Conservation (phyloP, 352 stramenopile species). For the Phytophthora pluvialis region DNA sequence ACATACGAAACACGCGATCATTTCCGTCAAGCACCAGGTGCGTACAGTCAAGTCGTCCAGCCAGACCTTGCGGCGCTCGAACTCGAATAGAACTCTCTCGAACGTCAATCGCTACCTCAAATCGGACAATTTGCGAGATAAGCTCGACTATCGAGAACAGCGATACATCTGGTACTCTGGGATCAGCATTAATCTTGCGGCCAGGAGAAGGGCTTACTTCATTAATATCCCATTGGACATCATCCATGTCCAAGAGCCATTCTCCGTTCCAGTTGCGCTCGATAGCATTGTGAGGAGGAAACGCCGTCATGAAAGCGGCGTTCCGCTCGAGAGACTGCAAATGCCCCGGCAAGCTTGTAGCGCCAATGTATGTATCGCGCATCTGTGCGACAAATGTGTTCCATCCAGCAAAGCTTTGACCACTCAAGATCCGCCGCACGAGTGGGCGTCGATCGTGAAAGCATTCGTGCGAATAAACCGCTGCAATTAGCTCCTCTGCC, state of each 20-base stretch:
- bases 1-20: slow-evolving; percentile 63
- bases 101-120: slow-evolving; percentile 53
- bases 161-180: slow-evolving; percentile 32
- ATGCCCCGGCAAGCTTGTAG: slow-evolving; percentile 6
- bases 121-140: slow-evolving; percentile 52
- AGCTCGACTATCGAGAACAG: slow-evolving; percentile 52
- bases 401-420: slow-evolving; percentile 63
- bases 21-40: slow-evolving; percentile 64
- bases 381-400: slow-evolving; percentile 66
- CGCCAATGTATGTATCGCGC: slow-evolving; percentile 62
- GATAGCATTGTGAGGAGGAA: slow-evolving; percentile 35
- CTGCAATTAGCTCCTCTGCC: slow-evolving; percentile 68
- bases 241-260: slow-evolving; percentile 61
- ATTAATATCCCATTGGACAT: slow-evolving; percentile 44
- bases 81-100: slow-evolving; percentile 46
- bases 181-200: slow-evolving; percentile 10
- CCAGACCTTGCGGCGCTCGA: slow-evolving; percentile 39
- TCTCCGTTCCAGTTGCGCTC: slow-evolving; percentile 58
- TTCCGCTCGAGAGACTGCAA: background rate
- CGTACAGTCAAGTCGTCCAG: slow-evolving; percentile 43
- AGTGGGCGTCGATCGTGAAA: slow-evolving; percentile 51
- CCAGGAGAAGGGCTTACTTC: background rate
- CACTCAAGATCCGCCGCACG: slow-evolving; percentile 58
- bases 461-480: slow-evolving; percentile 59
- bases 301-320: slow-evolving; percentile 6